Evolutionary conservation across 2,329 filamentous ascomycete species (phyloP).

Genomic region (Aspergillus chevalieri): DNA sequence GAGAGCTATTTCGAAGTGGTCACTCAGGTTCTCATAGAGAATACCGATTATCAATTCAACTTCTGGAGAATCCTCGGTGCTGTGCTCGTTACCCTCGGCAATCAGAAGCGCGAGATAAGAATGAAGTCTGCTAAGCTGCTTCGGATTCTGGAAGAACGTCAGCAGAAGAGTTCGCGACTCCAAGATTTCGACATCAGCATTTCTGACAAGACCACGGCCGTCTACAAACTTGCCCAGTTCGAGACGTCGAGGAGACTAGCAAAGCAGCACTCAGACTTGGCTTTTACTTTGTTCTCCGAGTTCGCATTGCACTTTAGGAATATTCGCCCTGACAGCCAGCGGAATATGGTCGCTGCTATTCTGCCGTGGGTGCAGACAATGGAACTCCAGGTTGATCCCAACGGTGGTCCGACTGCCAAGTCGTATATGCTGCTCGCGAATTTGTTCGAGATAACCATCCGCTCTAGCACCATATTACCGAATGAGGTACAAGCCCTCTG

Average conservation of each 20-base stretch:
- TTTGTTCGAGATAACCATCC: slow-evolving; percentile 91
- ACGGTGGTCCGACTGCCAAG: slow-evolving; percentile 79
- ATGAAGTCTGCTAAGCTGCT: slow-evolving; percentile 81
- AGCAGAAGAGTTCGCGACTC: slow-evolving; percentile 79
- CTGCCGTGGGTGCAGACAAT: slow-evolving; percentile 94
- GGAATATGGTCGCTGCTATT: slow-evolving; percentile 90
- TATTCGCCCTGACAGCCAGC: slow-evolving; percentile 71
- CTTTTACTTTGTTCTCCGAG: slow-evolving; percentile 92
- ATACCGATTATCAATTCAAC: slow-evolving; percentile 72
- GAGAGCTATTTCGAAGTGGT: slow-evolving; percentile 95
- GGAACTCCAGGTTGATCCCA: slow-evolving; percentile 84
- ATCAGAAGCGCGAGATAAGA: slow-evolving; percentile 80
- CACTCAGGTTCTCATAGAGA: slow-evolving; percentile 75
- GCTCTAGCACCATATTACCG: slow-evolving; percentile 77
- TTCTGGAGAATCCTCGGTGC: slow-evolving; percentile 89
- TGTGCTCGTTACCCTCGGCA: slow-evolving; percentile 86
- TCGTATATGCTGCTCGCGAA: slow-evolving; percentile 96
- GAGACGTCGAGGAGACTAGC: slow-evolving; percentile 89
- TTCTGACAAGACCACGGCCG: slow-evolving; percentile 94
- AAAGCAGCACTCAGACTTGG: slow-evolving; percentile 79
- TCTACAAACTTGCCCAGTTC: slow-evolving; percentile 96
- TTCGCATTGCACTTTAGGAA: slow-evolving; percentile 92
- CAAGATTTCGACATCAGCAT: slow-evolving; percentile 98
- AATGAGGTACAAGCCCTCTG: slow-evolving; percentile 97
- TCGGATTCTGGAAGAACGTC: slow-evolving; percentile 72